Evolutionary conservation across 495 filamentous ascomycete species (phyloP), one percentile per base, ranked within the genome.

Genomic region (Poronia punctata): DNA sequence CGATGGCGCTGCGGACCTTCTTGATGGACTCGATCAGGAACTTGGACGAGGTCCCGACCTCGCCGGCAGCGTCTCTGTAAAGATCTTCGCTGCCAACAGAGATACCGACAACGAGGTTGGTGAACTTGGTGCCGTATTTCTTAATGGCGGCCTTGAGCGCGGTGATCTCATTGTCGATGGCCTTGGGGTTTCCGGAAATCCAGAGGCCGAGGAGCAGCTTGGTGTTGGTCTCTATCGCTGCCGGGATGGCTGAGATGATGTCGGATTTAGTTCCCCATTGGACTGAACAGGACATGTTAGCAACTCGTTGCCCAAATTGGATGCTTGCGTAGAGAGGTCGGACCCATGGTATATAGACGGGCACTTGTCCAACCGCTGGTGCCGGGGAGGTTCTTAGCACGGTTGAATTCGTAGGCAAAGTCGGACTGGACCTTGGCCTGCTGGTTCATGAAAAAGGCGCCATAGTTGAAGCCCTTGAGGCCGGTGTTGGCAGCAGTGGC

Each of bases 21-120:
- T 68, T 57, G 64, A 88, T 84, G 64, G 75, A 82, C 40, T 61
- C 53, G 53, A 72, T 67, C 33, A 86, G 62, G 15, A 61, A 67
- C 24, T 68, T 60, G 16, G 81, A 71, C 12, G 67, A 60, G 23
- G 76, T 56, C 48, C 83, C 82, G 40, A 67, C 45, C 30, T 76
- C 76, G 12, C 68, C 70, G 30, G 66, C 68, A 1, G 73, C 80
- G 58, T 74, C 71, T 21, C 86, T 78, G 74, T 92, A 92, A 3
- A 92, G 74, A 62, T 88, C 82, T 68, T 92, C 86, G 54, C 77
- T 83, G 42, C 86, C 86, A 48, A 92, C 84, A 12, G 86, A 86
- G 63, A 89, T 84, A 63, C 83, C 86, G 38, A 71, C 74, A 30
- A 89, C 73, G 29, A 81, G 67, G 49, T 74, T 60, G 39, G 76